phyloP scores from a whole-genome alignment of 2,329 filamentous ascomycete genomes.

The Trichocomaceae sp. region DNA sequence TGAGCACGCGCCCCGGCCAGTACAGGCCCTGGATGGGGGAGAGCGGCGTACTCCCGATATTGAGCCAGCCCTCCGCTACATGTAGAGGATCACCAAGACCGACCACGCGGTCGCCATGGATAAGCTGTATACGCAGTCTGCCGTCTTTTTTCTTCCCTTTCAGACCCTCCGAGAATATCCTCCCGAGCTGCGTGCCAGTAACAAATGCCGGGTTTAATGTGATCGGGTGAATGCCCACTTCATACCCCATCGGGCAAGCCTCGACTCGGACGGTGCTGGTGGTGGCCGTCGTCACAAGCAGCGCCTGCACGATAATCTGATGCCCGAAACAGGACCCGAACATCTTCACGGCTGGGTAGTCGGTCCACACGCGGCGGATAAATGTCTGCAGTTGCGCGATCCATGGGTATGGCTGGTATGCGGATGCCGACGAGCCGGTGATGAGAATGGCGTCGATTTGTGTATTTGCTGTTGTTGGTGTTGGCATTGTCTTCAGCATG shows the following conservation, averaged over 20 bases:
- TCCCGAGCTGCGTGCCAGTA: slow-evolving; percentile 13
- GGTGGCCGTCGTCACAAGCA: slow-evolving; percentile 14
- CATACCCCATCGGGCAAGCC: slow-evolving; percentile 19
- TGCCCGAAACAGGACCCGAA: slow-evolving; percentile 32
- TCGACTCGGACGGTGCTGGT: slow-evolving; percentile 14
- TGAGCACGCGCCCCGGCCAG: slow-evolving; percentile 22
- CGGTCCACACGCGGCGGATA: slow-evolving; percentile 20
- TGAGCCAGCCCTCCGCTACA: slow-evolving; percentile 19
- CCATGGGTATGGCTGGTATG: slow-evolving; percentile 24
- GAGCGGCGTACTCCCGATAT: slow-evolving; percentile 21
- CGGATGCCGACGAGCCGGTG: slow-evolving; percentile 26
- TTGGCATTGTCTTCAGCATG: slow-evolving; percentile 15
- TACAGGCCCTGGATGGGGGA: slow-evolving; percentile 28
- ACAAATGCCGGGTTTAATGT: slow-evolving; percentile 19
- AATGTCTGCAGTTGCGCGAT: slow-evolving; percentile 23
- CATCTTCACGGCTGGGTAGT: slow-evolving; percentile 25
- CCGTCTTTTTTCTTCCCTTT: not conserved
- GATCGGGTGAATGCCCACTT: slow-evolving; percentile 27
- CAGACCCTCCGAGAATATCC: not conserved
- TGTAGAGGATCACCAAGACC: slow-evolving; percentile 13
- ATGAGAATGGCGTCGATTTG: slow-evolving; percentile 28
- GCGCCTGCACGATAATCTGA: slow-evolving; percentile 25
- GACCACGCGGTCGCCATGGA: slow-evolving; percentile 29
- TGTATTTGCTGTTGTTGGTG: not conserved
- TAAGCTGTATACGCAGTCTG: slow-evolving; percentile 26